Percentiles rank a stretch among this genome's conserved stretches.
These are phyloP conservation scores for Xylaria bambusicola DNA, from an alignment of 495 filamentous ascomycete species.

Conservation along the genomic window DNA sequence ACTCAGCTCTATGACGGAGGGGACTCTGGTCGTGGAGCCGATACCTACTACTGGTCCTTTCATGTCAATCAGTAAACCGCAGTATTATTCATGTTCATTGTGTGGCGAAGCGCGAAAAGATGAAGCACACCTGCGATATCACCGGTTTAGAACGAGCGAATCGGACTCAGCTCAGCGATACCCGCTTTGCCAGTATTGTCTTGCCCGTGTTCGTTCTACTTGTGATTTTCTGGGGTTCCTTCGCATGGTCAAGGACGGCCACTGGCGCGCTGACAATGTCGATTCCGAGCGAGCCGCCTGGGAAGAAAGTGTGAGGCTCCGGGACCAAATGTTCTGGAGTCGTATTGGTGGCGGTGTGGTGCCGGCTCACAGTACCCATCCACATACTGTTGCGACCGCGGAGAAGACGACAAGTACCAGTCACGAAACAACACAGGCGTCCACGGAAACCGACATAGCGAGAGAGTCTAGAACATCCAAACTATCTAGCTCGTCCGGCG, in stretches of 20 bases:
- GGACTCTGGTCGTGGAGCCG: constrained; percentile 87
- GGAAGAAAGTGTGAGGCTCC: constrained; percentile 86
- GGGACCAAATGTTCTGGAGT: constrained; percentile 96
- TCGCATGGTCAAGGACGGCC: constrained; percentile 83
- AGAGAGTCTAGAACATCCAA: constrained; percentile 8
- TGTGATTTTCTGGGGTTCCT: constrained; percentile 93
- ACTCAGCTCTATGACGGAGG: constrained; percentile 77
- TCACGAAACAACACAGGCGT: constrained; percentile 18
- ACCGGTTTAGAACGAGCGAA: constrained; percentile 87
- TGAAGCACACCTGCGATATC: constrained; percentile 70
- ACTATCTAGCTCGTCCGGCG: constrained; percentile 13
- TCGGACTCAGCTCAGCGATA: constrained; percentile 81
- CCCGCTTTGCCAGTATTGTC: constrained; percentile 87
- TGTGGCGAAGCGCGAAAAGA: constrained; percentile 81
- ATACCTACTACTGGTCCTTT: constrained; percentile 56
- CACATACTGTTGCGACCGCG: constrained; percentile 21
- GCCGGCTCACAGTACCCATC: constrained; percentile 53
- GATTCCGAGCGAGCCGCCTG: constrained; percentile 82
- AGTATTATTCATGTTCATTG: constrained; percentile 74
- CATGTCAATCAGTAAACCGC: constrained; percentile 57
- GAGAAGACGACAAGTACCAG: constrained; percentile 24
- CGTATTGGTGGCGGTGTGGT: constrained; percentile 86
- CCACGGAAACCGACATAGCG: constrained; percentile 7
- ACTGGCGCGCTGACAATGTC: constrained; percentile 75
- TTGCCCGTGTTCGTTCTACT: constrained; percentile 77